Base-by-base conservation (phyloP, 495 filamentous ascomycete species). In the Penicillium manginii region DNA sequence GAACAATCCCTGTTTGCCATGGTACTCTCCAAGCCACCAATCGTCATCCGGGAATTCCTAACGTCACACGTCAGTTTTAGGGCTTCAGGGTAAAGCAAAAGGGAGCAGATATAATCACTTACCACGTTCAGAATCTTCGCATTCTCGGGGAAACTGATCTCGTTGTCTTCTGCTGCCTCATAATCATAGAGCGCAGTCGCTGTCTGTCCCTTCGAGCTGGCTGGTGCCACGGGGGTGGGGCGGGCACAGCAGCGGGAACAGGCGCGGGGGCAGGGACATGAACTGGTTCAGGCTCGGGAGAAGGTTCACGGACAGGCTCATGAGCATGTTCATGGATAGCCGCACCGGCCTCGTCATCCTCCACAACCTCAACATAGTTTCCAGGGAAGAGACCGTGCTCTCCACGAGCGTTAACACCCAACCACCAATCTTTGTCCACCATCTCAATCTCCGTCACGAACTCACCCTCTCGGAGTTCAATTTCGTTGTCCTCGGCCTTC, bases 391-490 rank as follows among this genome's bases (percentile, higher is more conserved):
- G 79, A 7, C 94, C 94, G 32, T 78, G 83, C 67, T 97, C 90
- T 55, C 94, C 96, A 50, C 73, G 78, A 6, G 76, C 66, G 70
- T 97, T 98, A 55, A 86, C 86, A 11, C 94, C 94, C 82, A 94
- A 87, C 94, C 94, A 99, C 94, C 94, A 99, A 69, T 98, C 93
- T 47, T 83, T 76, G 60, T 98, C 96, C 2, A 98, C 92, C 91
- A 96, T 96, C 46, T 99, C 92, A 66, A 99, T 96, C 60, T 97
- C 86, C n/a, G 87, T 93, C 35, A 99, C 88, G 63, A 87, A 85
- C 55, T 96, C 91, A 17, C 92, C 92, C 73, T 99, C 94, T n/a
- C 79, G 80, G 4, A 99, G 80, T 55, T 96, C 91, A 43, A 98
- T 79, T 71, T 99, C 94, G 68, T 99, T 99, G 55, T 96, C 91